Evolutionary conservation across 2,329 filamentous ascomycete genomes (phyloP).

Genomic region (Neofusicoccum cordaticola): DNA sequence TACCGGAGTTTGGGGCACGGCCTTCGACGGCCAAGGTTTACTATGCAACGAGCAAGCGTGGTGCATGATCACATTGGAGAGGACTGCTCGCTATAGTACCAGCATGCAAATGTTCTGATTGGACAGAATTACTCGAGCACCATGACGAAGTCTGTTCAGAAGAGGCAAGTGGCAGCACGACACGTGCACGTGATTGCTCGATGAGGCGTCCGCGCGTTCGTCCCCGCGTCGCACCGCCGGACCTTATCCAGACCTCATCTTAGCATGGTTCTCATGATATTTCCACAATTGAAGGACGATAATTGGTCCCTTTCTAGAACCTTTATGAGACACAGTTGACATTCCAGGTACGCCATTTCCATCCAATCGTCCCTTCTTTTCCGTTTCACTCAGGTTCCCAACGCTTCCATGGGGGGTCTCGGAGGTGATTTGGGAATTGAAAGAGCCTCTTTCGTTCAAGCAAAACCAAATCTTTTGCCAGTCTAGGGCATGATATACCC

Average conservation of each 20-base stretch:
- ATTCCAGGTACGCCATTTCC: too few species aligned
- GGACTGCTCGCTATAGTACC: not conserved
- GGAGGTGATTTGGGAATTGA: too few species aligned
- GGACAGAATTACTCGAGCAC: not conserved
- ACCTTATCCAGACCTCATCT: constrained; percentile 9
- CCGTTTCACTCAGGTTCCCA: too few species aligned
- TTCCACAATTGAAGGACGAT: too few species aligned
- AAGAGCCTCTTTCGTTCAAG: too few species aligned
- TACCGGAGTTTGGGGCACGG: not conserved
- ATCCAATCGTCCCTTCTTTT: too few species aligned
- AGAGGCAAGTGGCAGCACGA: not conserved
- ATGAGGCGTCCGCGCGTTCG: not conserved
- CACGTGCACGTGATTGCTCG: not conserved
- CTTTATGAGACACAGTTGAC: too few species aligned
- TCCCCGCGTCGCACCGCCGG: constrained; percentile 2
- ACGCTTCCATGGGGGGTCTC: too few species aligned
- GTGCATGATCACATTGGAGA: not conserved
- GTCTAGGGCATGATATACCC: too few species aligned
- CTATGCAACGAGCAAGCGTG: not conserved
- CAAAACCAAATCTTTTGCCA: too few species aligned
- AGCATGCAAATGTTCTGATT: not conserved
- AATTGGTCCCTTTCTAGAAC: too few species aligned
- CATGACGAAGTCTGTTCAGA: not conserved
- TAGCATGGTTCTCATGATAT: too few species aligned
- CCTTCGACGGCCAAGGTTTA: not conserved